Percentiles rank a stretch among this genome's conserved stretches.
Conservation (phyloP, 495 filamentous ascomycete genomes). For the Neurospora sp. region DNA sequence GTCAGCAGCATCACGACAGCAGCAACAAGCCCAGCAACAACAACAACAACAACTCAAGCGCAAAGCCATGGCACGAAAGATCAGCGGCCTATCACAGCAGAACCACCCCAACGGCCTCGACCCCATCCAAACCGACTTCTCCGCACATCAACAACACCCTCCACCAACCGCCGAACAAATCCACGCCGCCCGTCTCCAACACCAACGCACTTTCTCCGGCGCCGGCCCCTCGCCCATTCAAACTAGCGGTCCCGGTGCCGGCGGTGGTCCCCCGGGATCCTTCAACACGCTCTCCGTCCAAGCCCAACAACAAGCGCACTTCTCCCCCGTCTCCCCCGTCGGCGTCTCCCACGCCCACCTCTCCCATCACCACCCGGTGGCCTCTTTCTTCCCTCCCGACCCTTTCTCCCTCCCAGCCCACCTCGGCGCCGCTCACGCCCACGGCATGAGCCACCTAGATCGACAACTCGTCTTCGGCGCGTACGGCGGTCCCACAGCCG, state of each 20-base stretch:
- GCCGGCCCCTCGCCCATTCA: constrained; percentile 15
- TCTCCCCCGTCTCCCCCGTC: constrained; percentile 38
- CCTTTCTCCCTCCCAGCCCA: constrained; percentile 26
- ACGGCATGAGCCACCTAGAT: constrained; percentile 53
- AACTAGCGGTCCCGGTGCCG: constrained; percentile 21
- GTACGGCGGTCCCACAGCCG: constrained; percentile 37
- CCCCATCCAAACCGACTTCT: constrained; percentile 31
- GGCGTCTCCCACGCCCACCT: constrained; percentile 28
- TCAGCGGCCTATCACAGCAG: constrained; percentile 27
- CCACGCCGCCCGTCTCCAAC: constrained; percentile 24
- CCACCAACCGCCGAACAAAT: constrained; percentile 17
- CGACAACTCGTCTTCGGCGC: constrained; percentile 71
- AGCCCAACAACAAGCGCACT: constrained; percentile 21
- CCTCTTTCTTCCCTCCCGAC: constrained; percentile 38
- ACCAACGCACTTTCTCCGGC: constrained; percentile 32
- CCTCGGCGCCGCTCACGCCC: constrained; percentile 22
- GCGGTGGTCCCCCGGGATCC: neutral
- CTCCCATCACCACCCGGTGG: constrained; percentile 24
- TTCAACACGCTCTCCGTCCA: constrained; percentile 31
- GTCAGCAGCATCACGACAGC: constrained; percentile 15
- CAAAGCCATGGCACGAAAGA: constrained; percentile 33
- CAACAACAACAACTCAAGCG: constrained; percentile 27
- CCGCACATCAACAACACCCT: constrained; percentile 17
- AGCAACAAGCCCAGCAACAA: constrained; percentile 9
- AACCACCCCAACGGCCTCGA: constrained; percentile 28